Conservation (phyloP, 768 basidiomycete species). For the Tylopilus felleus region DNA sequence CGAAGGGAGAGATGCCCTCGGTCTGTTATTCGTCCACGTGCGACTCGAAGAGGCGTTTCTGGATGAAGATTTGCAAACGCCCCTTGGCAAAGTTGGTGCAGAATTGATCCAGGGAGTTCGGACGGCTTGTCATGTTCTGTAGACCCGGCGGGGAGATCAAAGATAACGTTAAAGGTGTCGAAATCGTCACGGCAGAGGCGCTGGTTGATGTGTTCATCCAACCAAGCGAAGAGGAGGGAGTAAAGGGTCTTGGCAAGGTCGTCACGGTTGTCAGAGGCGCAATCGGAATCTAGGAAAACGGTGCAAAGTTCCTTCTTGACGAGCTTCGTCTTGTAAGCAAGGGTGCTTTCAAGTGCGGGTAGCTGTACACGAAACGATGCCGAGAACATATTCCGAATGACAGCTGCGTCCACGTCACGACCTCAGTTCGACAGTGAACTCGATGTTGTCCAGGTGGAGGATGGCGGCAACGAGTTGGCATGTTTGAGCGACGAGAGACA, state of each 20-base stretch:
- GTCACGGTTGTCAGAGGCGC: slow-evolving; percentile 89
- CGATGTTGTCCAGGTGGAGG: slow-evolving; percentile 92
- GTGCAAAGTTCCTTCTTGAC: slow-evolving; percentile 97
- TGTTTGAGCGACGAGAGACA: slow-evolving; percentile 91
- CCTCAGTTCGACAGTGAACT: slow-evolving; percentile 82
- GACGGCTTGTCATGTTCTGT: slow-evolving; percentile 82
- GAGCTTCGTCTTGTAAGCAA: slow-evolving; percentile 84
- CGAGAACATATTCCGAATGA: slow-evolving; percentile 82
- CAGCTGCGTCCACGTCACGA: slow-evolving; percentile 88
- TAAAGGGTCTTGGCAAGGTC: slow-evolving; percentile 93
- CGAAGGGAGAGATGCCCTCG: slow-evolving; percentile 71
- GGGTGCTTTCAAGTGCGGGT: slow-evolving; percentile 65
- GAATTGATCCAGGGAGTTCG: slow-evolving; percentile 95
- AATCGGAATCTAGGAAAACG: slow-evolving; percentile 92
- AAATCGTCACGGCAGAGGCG: slow-evolving; percentile 94
- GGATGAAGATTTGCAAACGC: slow-evolving; percentile 78
- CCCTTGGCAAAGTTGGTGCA: slow-evolving; percentile 97
- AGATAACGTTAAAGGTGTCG: slow-evolving; percentile 84
- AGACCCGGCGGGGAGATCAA: slow-evolving; percentile 94
- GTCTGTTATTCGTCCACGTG: slow-evolving; percentile 79
- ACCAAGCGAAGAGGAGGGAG: slow-evolving; percentile 93
- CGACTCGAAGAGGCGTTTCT: slow-evolving; percentile 61
- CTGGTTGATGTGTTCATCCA: slow-evolving; percentile 95
- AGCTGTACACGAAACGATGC: slow-evolving; percentile 78
- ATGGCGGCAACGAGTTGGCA: slow-evolving; percentile 95